Evolutionary conservation across 257 asterid species (phyloP).

Genomic region (Primulina huaijiensis): DNA sequence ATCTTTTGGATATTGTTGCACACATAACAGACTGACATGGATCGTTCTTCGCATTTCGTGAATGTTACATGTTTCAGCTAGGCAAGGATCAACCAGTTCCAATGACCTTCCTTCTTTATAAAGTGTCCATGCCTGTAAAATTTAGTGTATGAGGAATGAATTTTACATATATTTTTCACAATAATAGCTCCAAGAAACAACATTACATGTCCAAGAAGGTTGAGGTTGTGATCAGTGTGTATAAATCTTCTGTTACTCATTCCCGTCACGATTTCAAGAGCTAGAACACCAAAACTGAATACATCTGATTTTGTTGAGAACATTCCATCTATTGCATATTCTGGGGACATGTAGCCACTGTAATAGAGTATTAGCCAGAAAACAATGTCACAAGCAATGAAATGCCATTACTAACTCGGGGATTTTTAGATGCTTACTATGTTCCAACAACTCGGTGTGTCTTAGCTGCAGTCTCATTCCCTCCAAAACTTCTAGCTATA

Average conservation of each 20-base stretch:
- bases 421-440: slow-evolving; percentile 27
- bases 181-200: neutral
- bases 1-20: slow-evolving; percentile 24
- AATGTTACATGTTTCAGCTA: neutral
- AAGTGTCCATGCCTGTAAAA: slow-evolving; percentile 36
- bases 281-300: slow-evolving; percentile 37
- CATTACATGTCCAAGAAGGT: slow-evolving; percentile 37
- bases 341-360: slow-evolving; percentile 42
- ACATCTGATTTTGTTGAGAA: slow-evolving; percentile 38
- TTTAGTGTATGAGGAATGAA: neutral
- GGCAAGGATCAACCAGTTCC: slow-evolving; percentile 30
- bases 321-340: slow-evolving; percentile 32
- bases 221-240: slow-evolving; percentile 29
- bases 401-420: neutral
- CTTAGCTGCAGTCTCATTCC: slow-evolving; percentile 24
- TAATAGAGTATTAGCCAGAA: slow-evolving; percentile 5
- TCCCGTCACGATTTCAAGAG: slow-evolving; percentile 39
- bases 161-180: neutral
- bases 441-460: slow-evolving; percentile 38
- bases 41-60: slow-evolving; percentile 24
- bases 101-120: slow-evolving; percentile 34
- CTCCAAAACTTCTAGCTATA: slow-evolving; percentile 41
- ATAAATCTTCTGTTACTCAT: slow-evolving; percentile 34
- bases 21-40: slow-evolving; percentile 32
- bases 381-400: neutral